Evolutionary conservation across 306 rosid genomes (phyloP).

Genomic region (Pterocarpus santalinus): DNA sequence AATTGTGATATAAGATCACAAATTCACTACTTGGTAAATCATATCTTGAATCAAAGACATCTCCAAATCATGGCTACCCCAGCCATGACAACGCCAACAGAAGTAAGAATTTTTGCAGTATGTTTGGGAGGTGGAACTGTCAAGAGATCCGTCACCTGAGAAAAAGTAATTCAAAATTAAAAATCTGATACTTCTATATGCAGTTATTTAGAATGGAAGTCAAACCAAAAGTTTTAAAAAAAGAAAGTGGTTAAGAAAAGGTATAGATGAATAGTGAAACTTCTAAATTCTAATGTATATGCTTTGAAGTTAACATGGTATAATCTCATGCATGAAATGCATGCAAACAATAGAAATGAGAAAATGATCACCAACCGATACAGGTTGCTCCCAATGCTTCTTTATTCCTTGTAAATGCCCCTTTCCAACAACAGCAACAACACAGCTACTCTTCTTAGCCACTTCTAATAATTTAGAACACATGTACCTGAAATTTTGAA

Average conservation of each 20-base stretch:
- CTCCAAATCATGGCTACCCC: background rate
- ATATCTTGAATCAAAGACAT: background rate
- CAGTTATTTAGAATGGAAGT: too few species aligned
- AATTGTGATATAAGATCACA: background rate
- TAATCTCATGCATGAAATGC: too few species aligned
- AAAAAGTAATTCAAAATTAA: too few species aligned
- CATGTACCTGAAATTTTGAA: background rate
- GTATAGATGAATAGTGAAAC: background rate
- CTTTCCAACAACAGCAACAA: background rate
- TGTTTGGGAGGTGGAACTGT: background rate
- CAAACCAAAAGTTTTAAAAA: too few species aligned
- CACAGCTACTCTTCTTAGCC: background rate
- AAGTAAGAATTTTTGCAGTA: background rate
- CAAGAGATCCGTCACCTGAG: background rate
- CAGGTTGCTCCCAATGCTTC: background rate
- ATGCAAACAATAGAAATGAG: too few species aligned
- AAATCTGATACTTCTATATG: too few species aligned
- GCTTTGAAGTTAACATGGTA: background rate
- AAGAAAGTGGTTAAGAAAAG: background rate
- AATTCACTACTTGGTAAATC: background rate
- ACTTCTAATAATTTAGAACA: background rate
- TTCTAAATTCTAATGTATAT: too few species aligned
- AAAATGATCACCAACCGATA: too few species aligned
- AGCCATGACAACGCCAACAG: background rate
- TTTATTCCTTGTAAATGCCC: background rate